phyloP scores from a whole-genome alignment of 2,329 filamentous ascomycete species.

The Clonostachys rosea region DNA sequence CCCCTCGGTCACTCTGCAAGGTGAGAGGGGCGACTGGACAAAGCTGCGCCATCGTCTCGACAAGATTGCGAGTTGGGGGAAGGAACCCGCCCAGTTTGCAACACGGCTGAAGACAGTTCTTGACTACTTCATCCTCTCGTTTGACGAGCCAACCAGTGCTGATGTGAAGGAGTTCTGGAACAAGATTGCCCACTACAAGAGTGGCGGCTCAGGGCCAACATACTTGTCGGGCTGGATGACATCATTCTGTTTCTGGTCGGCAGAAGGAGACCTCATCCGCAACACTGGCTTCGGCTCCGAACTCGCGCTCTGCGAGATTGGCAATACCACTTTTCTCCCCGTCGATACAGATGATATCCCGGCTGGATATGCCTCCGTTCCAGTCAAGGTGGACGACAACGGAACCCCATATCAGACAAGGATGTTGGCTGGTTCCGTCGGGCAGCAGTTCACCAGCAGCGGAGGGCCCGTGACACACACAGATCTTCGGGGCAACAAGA shows the following conservation, averaged over 20 bases:
- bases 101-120: conserved; percentile 29
- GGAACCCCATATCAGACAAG: background rate
- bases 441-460: background rate
- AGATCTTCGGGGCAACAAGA: background rate
- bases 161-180: conserved; percentile 30
- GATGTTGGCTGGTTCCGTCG: conserved; percentile 1
- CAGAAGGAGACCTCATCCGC: background rate
- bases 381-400: background rate
- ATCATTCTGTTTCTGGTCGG: background rate
- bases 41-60: conserved; percentile 17
- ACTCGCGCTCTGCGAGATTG: background rate
- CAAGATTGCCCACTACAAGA: conserved; percentile 5
- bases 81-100: conserved; percentile 23
- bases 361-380: background rate
- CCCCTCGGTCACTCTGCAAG: conserved; percentile 45
- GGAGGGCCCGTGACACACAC: background rate
- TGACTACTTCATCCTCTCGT: conserved; percentile 26
- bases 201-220: background rate
- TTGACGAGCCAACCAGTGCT: conserved; percentile 16
- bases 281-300: background rate
- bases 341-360: background rate
- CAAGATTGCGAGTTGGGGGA: conserved; percentile 22
- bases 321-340: background rate
- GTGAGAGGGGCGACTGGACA: conserved; percentile 39
- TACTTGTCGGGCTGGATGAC: conserved; percentile 1